Conservation (phyloP, 345 rosid genomes). For the Brassica rapa region DNA sequence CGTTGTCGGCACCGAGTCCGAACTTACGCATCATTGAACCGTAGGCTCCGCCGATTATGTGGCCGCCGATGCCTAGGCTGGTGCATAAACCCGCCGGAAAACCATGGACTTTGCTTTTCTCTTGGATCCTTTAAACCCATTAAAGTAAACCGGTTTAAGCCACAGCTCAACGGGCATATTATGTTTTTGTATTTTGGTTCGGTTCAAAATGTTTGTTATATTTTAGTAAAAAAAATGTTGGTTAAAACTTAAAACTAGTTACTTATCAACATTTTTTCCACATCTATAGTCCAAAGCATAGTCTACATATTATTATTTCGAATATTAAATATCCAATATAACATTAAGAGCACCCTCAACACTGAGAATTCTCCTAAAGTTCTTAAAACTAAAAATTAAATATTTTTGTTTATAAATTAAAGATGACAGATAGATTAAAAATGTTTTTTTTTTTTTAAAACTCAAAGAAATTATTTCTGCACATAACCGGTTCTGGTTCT, state of each 20-base stretch:
- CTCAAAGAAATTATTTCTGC: too few species aligned
- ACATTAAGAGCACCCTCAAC: not conserved
- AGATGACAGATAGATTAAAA: too few species aligned
- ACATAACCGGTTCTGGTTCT: too few species aligned
- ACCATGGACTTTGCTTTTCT: conserved; percentile 60
- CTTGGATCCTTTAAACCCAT: conserved; percentile 46
- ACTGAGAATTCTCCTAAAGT: too few species aligned
- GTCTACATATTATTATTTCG: not conserved
- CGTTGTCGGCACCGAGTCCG: conserved; percentile 82
- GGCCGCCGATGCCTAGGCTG: conserved; percentile 67
- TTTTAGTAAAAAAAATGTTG: too few species aligned
- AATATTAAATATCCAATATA: too few species aligned
- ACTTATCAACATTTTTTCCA: not conserved
- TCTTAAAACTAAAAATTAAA: too few species aligned
- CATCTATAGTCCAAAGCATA: not conserved
- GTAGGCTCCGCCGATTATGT: conserved; percentile 67
- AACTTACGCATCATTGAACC: conserved; percentile 75
- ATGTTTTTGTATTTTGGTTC: not conserved
- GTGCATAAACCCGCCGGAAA: conserved; percentile 72
- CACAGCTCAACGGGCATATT: not conserved
- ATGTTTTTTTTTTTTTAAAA: too few species aligned
- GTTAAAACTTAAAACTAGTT: not conserved
- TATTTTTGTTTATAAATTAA: too few species aligned
- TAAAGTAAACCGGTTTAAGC: not conserved
- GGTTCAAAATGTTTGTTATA: not conserved